Base-by-base conservation (phyloP, 805 yeast species). In the Candida tammaniensis region DNA sequence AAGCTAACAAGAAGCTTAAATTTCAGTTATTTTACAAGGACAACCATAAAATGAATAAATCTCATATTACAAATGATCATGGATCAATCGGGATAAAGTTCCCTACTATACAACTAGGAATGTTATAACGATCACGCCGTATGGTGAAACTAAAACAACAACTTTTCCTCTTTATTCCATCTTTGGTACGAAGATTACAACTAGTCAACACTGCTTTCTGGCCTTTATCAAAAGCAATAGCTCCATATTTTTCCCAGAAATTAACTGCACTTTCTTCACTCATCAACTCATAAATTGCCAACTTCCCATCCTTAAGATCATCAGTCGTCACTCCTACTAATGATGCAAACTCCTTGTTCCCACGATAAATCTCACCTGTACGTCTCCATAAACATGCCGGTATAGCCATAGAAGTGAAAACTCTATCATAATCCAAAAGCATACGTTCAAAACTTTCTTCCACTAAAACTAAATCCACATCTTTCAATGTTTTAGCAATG, bases 361-460 rank as follows among this genome's bases (percentile, higher is more conserved):
- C 98, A 41, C 97, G 62, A 49, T 86, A 91, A 3, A 91, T 91
- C 47, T 91, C 98, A 2, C 98, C 98, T 0, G 98, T 89, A 48
- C 98, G 80, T 54, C 98, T 68, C 97, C 98, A 91, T 18, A 91
- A 68, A 61, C 98, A 91, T 1, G 97, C 96, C 1, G 98, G 98
- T 41, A 91, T 87, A 5, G 97, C 96, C 96, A 91, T 88, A 4
- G 95, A 83, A 0, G 97, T 88, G 62, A 91, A 91, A 3, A 91
- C 96, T 22, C 98, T 71, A 55, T 91, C 98, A 52, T 91, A 88
- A 48, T 91, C 96, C 33, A 91, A 64, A 28, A 91, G 61, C 95
- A 91, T 86, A 43, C 97, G 70, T 61, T 91, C 98, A 54, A 91
- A 91, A 36, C 83, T 82, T 58, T 91, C 98, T 50, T 91, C 98